Conservation (phyloP, 257 asterid genomes). For the Perilla frutescens region DNA sequence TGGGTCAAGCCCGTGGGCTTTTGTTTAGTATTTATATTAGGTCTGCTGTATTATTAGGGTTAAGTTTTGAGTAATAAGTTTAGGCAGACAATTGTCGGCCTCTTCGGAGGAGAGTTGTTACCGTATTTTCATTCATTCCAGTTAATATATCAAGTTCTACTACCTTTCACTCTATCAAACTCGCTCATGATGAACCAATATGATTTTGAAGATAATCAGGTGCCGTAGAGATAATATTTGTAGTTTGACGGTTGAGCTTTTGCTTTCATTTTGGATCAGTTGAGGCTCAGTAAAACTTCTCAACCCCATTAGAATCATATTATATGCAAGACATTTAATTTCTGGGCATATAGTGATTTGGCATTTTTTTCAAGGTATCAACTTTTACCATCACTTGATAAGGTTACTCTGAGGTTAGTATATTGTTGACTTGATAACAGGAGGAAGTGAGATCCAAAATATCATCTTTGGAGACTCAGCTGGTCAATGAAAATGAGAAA, state of each 20-base stretch:
- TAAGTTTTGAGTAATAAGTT: too few species aligned
- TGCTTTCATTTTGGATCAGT: background rate
- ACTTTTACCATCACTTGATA: conserved; percentile 11
- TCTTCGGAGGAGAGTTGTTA: too few species aligned
- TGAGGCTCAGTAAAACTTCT: conserved; percentile 1
- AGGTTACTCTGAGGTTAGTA: conserved; percentile 24
- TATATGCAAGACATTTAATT: background rate
- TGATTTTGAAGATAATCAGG: conserved; percentile 17
- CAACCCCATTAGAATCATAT: background rate
- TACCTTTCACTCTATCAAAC: too few species aligned
- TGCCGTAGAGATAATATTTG: conserved; percentile 11
- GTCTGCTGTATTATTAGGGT: too few species aligned
- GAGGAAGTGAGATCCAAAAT: conserved; percentile 80
- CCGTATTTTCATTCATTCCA: too few species aligned
- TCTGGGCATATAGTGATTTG: conserved; percentile 17
- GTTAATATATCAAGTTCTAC: too few species aligned
- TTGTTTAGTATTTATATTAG: too few species aligned
- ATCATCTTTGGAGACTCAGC: conserved; percentile 58
- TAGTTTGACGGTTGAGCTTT: conserved; percentile 11
- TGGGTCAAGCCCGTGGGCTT: too few species aligned
- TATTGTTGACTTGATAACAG: conserved; percentile 46
- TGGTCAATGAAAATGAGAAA: conserved; percentile 60
- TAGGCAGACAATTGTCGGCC: too few species aligned
- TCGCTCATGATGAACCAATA: conserved; percentile 17
- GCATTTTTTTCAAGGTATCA: conserved; percentile 4